A percentile compares a stretch with the other conserved stretches of the same genome.
phyloP scores from a whole-genome alignment of 2,329 filamentous ascomycete genomes.

The Alternaria brassicae region DNA sequence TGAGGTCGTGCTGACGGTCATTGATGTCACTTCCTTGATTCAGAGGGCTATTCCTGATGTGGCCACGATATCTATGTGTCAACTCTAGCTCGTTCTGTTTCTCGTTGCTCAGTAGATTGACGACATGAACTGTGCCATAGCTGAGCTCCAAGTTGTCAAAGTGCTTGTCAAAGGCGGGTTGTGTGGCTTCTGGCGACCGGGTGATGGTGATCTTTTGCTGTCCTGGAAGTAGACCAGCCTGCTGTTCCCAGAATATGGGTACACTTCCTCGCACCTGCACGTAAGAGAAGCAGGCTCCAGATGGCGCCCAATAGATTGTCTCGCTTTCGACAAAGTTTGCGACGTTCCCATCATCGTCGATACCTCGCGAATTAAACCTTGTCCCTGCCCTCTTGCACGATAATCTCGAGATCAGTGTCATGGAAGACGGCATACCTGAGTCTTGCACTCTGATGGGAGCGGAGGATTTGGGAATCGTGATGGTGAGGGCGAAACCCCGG shows the following conservation, averaged over 20 bases:
- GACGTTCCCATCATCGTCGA: conserved; percentile 96
- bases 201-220: conserved; percentile 95
- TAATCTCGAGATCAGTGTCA: conserved; percentile 89
- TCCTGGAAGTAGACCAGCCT: conserved; percentile 82
- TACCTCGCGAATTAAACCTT: conserved; percentile 94
- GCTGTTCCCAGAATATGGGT: conserved; percentile 96
- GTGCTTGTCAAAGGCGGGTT: conserved; percentile 94
- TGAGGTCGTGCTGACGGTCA: conserved; percentile 71
- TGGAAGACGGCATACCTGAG: conserved; percentile 77
- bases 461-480: conserved; percentile 79
- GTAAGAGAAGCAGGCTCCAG: conserved; percentile 84
- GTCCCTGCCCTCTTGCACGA: conserved; percentile 93
- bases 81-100: conserved; percentile 88
- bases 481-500: conserved; percentile 86
- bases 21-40: conserved; percentile 64
- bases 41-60: conserved; percentile 77
- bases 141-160: conserved; percentile 84
- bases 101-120: conserved; percentile 90
- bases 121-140: conserved; percentile 89
- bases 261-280: conserved; percentile 92
- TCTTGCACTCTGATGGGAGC: conserved; percentile 71
- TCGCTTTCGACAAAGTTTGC: conserved; percentile 99
- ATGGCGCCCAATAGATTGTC: conserved; percentile 85
- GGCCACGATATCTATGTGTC: conserved; percentile 78
- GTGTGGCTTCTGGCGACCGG: conserved; percentile 85